phyloP scores from a whole-genome alignment of 768 basidiomycete species.

The Mycena haematopus region DNA sequence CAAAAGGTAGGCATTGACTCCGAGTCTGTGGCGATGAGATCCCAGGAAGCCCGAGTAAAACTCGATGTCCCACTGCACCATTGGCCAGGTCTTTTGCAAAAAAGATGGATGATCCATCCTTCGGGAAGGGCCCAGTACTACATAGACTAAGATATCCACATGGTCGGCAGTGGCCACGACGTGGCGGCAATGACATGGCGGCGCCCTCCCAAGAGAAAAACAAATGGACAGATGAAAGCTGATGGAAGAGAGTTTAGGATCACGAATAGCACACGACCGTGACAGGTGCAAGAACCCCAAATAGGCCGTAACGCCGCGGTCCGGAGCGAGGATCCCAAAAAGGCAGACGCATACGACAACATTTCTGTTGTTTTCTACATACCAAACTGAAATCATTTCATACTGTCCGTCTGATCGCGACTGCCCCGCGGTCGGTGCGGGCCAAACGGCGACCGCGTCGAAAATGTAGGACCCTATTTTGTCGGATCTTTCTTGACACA shows the following conservation, averaged over 20 bases:
- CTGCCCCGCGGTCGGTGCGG: background rate
- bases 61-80: background rate
- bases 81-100: background rate
- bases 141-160: too few relatives aligned
- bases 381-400: too few relatives aligned
- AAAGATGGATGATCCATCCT: conserved; percentile 3
- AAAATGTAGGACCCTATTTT: background rate
- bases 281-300: conserved; percentile 20
- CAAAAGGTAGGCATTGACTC: conserved; percentile 13
- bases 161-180: conserved; percentile 6
- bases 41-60: conserved; percentile 8
- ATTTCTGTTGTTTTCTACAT: too few relatives aligned
- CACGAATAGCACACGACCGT: conserved; percentile 5
- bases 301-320: conserved; percentile 8
- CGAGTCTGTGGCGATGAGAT: conserved; percentile 12
- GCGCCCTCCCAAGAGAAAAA: background rate
- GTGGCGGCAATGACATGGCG: background rate
- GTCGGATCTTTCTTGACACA: conserved; percentile 14
- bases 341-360: conserved; percentile 1
- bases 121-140: background rate
- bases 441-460: background rate
- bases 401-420: too few relatives aligned
- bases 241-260: conserved; percentile 15
- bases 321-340: conserved; percentile 2
- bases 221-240: background rate